Evolutionary conservation across 768 basidiomycete genomes (phyloP).

Genomic region (Rhizopogon rudus): DNA sequence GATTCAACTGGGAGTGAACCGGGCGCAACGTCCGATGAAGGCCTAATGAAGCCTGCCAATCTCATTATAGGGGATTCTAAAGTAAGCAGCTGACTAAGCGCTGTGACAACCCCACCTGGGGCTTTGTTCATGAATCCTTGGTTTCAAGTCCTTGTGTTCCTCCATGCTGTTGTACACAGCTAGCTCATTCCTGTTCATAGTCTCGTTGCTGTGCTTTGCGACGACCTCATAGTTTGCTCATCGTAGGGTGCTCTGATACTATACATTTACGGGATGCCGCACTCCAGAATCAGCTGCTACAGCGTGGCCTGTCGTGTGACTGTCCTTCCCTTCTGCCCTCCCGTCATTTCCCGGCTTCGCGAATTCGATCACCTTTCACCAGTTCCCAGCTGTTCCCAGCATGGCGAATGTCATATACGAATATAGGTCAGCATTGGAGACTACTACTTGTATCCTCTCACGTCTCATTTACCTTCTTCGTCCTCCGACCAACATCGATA

Average conservation of each 20-base stretch:
- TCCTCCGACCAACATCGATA: neutral
- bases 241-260: no score
- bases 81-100: neutral
- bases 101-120: no score
- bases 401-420: no score
- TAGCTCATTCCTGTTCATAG: neutral
- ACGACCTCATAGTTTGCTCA: neutral
- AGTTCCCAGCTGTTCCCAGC: no score
- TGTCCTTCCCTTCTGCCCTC: neutral
- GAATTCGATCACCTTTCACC: no score
- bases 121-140: no score
- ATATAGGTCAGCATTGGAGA: no score
- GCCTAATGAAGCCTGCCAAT: neutral
- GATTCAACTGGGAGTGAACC: neutral
- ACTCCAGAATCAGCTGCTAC: neutral
- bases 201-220: neutral
- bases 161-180: neutral
- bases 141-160: neutral
- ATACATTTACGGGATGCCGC: no score
- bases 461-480: neutral
- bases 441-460: neutral
- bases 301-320: neutral
- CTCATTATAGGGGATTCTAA: neutral
- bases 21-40: constrained; percentile 1
- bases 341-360: neutral